Conservation (phyloP, 306 rosid genomes). For the Castanea crenata region DNA sequence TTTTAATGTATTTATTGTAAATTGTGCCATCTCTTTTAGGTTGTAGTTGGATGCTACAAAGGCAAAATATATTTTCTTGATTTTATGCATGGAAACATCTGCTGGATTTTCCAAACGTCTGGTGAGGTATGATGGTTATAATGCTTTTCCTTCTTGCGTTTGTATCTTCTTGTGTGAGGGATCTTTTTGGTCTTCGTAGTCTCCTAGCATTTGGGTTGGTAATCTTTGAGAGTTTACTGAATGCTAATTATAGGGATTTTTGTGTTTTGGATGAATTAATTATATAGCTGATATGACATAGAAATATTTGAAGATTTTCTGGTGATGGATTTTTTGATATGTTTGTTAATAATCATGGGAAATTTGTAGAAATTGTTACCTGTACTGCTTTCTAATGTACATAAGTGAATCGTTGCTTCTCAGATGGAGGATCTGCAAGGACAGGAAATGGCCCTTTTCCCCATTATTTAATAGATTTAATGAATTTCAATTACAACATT, state of each 20-base stretch:
- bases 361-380: background rate
- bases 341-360: background rate
- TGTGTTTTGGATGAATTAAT: background rate
- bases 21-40: constrained; percentile 39
- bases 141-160: constrained; percentile 1
- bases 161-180: constrained; percentile 25
- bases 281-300: background rate
- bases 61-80: constrained; percentile 89
- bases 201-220: background rate
- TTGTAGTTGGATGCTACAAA: constrained; percentile 88
- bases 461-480: background rate
- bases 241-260: background rate
- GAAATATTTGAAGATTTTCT: background rate
- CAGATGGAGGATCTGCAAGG: background rate
- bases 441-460: background rate
- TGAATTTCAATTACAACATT: background rate
- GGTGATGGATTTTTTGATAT: background rate
- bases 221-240: background rate
- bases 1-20: constrained; percentile 23
- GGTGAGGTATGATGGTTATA: constrained; percentile 66
- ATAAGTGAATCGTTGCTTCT: background rate
- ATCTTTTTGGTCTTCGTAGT: constrained; percentile 1
- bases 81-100: constrained; percentile 55
- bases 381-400: background rate
- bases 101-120: constrained; percentile 80